phyloP scores from a whole-genome alignment of 176 grass and related monocot species.

The Rhynchospora pubera region DNA sequence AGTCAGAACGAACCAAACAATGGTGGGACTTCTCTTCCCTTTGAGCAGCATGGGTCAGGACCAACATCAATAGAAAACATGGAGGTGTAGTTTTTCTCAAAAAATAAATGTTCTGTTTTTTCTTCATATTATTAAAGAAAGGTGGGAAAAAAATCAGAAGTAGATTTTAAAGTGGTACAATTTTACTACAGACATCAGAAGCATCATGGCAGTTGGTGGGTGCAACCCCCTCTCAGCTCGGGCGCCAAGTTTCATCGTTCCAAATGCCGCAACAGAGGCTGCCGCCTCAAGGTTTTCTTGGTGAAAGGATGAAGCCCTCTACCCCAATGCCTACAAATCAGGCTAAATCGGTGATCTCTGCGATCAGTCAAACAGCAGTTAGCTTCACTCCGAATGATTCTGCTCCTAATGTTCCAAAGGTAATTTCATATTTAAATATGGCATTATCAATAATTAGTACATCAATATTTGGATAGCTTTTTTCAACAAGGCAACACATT shows the following conservation, averaged over 20 bases:
- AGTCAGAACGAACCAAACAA: constrained; percentile 72
- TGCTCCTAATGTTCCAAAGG: constrained; percentile 51
- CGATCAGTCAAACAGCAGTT: constrained; percentile 32
- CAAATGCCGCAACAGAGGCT: constrained; percentile 57
- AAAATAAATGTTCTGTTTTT: neutral
- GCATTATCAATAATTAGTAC: neutral
- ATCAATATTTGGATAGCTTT: neutral
- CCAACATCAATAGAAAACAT: constrained; percentile 51
- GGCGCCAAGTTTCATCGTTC: constrained; percentile 57
- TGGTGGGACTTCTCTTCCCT: constrained; percentile 35
- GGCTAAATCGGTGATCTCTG: constrained; percentile 39
- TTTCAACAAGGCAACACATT: neutral
- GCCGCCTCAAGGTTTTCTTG: constrained; percentile 57
- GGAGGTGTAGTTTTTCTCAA: constrained; percentile 45
- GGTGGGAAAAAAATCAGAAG: neutral
- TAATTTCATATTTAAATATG: constrained; percentile 21
- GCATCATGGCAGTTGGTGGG: constrained; percentile 73
- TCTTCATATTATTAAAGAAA: neutral
- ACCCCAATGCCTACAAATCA: constrained; percentile 30
- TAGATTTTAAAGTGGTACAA: constrained; percentile 20
- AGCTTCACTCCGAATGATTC: constrained; percentile 41
- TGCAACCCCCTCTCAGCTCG: constrained; percentile 52
- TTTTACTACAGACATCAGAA: constrained; percentile 55
- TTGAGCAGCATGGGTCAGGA: constrained; percentile 61
- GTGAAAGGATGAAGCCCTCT: constrained; percentile 44